Evolutionary conservation across 2,329 filamentous ascomycete genomes (phyloP).

Genomic region (Didymella sp.): DNA sequence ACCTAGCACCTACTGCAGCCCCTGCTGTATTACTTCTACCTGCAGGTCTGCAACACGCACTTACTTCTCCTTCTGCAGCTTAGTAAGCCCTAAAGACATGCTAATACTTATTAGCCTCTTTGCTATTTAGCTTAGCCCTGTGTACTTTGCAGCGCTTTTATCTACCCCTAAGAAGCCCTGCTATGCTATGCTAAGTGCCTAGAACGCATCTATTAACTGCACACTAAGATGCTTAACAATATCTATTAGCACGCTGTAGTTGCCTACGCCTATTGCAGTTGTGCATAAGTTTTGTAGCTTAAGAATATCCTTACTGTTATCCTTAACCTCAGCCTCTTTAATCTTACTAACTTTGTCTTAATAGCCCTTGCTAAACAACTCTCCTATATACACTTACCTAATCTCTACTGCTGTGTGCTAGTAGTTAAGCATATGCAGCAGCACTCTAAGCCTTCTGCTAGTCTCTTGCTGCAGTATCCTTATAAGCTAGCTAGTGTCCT

Average conservation of each 20-base stretch:
- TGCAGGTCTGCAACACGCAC: not conserved
- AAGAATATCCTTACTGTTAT: no score
- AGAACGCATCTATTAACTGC: no score
- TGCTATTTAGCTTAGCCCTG: not conserved
- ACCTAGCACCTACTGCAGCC: conserved; percentile 8
- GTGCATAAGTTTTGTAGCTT: no score
- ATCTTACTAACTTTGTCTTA: no score
- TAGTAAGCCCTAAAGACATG: not conserved
- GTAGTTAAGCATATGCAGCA: conserved; percentile 26
- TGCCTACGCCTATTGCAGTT: no score
- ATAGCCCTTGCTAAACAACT: no score
- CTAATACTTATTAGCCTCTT: not conserved
- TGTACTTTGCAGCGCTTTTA: no score
- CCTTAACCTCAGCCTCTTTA: no score
- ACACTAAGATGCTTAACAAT: no score
- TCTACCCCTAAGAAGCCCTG: no score
- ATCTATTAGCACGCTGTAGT: no score
- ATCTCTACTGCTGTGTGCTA: conserved; percentile 24
- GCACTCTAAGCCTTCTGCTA: conserved; percentile 19
- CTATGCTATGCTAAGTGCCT: no score
- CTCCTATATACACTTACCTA: conserved; percentile 19
- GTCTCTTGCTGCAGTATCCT: conserved; percentile 25
- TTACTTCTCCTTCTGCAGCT: not conserved
- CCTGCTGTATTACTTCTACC: not conserved
- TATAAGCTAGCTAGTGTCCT: conserved; percentile 22